Conservation (phyloP, 768 basidiomycete species). For the Xerocomellus intermedius region DNA sequence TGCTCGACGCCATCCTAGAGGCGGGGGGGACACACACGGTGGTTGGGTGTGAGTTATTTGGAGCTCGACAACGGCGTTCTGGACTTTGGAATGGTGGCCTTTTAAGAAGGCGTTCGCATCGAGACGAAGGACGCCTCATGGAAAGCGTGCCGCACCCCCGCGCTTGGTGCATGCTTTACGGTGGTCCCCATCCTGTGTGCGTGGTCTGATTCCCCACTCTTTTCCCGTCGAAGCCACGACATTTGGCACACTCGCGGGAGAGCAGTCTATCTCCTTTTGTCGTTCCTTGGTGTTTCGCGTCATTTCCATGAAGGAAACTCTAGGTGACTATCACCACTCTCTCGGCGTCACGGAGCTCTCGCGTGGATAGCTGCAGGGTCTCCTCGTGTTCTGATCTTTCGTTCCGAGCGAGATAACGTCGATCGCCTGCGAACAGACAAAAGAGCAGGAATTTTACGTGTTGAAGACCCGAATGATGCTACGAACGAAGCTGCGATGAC, state of each 20-base stretch:
- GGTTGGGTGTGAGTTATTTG: conserved; percentile 14
- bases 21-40: conserved; percentile 15
- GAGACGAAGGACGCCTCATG: conserved; percentile 29
- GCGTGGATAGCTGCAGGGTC: conserved; percentile 24
- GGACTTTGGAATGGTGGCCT: conserved; percentile 10
- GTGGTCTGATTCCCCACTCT: conserved; percentile 18
- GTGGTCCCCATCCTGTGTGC: conserved; percentile 7
- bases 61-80: conserved; percentile 23
- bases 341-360: conserved; percentile 23
- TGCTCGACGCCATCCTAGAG: conserved; percentile 24
- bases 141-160: conserved; percentile 30
- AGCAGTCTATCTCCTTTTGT: conserved; percentile 3
- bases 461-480: conserved; percentile 1
- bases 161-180: conserved; percentile 18
- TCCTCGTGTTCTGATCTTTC: conserved; percentile 22
- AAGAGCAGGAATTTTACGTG: conserved; percentile 18
- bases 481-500: background rate
- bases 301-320: background rate
- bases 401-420: conserved; percentile 4
- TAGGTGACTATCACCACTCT: conserved; percentile 12
- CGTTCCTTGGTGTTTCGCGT: background rate
- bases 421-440: conserved; percentile 4
- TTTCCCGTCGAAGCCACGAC: conserved; percentile 7
- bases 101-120: conserved; percentile 21
- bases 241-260: conserved; percentile 4